phyloP scores from a whole-genome alignment of 345 rosid species.

The Heritiera littoralis region DNA sequence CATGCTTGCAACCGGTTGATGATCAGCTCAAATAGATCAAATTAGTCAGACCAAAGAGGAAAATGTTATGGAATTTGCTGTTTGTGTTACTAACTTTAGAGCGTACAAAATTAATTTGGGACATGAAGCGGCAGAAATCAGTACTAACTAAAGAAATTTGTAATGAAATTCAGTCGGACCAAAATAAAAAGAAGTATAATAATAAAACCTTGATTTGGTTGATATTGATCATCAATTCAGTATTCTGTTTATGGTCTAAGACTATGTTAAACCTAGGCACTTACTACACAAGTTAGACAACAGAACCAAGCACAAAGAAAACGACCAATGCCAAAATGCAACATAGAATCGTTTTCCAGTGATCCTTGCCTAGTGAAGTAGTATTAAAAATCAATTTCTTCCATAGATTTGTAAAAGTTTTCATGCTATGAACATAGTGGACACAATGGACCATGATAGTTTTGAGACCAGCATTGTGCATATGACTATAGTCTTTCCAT shows the following conservation, averaged over 20 bases:
- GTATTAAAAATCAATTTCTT: constrained; percentile 17
- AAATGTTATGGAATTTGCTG: neutral
- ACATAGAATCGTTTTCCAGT: neutral
- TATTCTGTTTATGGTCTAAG: no score
- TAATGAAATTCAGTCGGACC: no score
- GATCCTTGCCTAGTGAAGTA: neutral
- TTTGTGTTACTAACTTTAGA: no score
- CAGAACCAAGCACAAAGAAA: constrained; percentile 3
- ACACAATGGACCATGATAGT: constrained; percentile 9
- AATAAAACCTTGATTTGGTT: no score
- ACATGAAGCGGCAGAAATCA: no score
- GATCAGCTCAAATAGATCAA: neutral
- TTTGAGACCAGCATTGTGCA: constrained; percentile 1
- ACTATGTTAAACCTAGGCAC: neutral
- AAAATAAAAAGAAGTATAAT: no score
- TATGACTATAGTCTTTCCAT: neutral
- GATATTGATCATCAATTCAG: no score
- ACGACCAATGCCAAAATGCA: neutral
- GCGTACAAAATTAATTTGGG: no score
- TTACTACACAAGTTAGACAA: neutral
- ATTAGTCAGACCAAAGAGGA: neutral
- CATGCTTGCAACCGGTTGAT: neutral
- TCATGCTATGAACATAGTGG: constrained; percentile 22
- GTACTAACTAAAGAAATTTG: no score
- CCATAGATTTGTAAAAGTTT: constrained; percentile 25